These are phyloP conservation scores for Lumnitzera racemosa DNA, from an alignment of 345 rosid genomes.

Conservation along the genomic window DNA sequence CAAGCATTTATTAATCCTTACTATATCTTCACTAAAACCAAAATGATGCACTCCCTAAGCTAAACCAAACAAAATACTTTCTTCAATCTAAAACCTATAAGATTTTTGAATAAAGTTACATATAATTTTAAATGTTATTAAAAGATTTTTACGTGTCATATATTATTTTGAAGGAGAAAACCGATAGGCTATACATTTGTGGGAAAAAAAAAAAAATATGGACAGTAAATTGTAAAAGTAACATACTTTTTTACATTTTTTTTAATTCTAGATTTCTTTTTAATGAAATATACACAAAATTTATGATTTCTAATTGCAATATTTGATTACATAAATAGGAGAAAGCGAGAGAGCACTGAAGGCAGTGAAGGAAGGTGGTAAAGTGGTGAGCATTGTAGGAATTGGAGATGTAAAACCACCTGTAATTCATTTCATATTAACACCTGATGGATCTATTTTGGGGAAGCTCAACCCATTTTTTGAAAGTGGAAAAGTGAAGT, in stretches of 20 bases:
- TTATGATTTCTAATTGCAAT: background rate
- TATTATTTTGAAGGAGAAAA: too few species aligned
- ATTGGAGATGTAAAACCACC: conserved; percentile 65
- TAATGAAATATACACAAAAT: background rate
- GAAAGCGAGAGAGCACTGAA: conserved; percentile 75
- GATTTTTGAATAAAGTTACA: too few species aligned
- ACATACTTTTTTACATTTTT: background rate
- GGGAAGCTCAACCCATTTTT: conserved; percentile 67
- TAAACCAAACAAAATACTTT: too few species aligned
- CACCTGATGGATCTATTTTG: conserved; percentile 55
- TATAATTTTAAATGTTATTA: too few species aligned
- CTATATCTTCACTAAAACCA: too few species aligned
- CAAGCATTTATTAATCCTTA: too few species aligned
- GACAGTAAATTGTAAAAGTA: too few species aligned
- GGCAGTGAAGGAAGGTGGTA: conserved; percentile 76
- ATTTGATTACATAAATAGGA: conserved; percentile 27
- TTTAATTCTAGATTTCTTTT: background rate
- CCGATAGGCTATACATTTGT: too few species aligned
- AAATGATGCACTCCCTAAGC: too few species aligned
- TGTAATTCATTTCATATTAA: conserved; percentile 66
- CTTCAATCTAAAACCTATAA: too few species aligned
- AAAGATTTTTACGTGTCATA: too few species aligned
- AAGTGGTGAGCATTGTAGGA: conserved; percentile 58
- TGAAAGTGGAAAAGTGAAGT: conserved; percentile 66
- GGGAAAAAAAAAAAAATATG: too few species aligned